phyloP scores from a whole-genome alignment of 2,329 filamentous ascomycete species.

The Botrytis fragariae region DNA sequence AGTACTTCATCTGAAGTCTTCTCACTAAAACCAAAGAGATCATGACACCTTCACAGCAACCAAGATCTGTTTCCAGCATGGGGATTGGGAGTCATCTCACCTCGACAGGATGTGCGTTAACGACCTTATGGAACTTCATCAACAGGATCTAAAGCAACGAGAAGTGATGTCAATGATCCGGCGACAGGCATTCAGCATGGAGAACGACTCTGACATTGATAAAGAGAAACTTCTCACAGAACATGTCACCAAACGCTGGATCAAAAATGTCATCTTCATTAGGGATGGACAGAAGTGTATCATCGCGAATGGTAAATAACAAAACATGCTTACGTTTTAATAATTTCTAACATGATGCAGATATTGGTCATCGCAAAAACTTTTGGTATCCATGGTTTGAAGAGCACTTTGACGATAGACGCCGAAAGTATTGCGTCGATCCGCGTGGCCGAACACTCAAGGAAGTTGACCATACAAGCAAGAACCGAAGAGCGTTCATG shows the following conservation, averaged over 20 bases:
- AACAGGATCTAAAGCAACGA: background rate
- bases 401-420: background rate
- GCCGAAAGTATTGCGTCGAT: background rate
- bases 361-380: background rate
- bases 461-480: background rate
- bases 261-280: background rate
- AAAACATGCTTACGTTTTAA: background rate
- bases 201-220: background rate
- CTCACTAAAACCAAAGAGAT: background rate
- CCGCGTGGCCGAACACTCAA: background rate
- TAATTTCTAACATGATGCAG: background rate
- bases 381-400: background rate
- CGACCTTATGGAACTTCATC: background rate
- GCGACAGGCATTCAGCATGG: rapidly evolving
- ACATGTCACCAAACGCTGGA: background rate
- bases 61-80: background rate
- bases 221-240: background rate
- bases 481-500: background rate
- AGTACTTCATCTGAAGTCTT: no score
- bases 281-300: background rate
- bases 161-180: background rate
- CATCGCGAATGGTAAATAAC: background rate
- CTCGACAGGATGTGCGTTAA: background rate
- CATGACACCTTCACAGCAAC: background rate
- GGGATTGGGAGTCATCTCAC: background rate